Base-by-base conservation (phyloP, 768 basidiomycete species). In the Panaeolus cyanescens region DNA sequence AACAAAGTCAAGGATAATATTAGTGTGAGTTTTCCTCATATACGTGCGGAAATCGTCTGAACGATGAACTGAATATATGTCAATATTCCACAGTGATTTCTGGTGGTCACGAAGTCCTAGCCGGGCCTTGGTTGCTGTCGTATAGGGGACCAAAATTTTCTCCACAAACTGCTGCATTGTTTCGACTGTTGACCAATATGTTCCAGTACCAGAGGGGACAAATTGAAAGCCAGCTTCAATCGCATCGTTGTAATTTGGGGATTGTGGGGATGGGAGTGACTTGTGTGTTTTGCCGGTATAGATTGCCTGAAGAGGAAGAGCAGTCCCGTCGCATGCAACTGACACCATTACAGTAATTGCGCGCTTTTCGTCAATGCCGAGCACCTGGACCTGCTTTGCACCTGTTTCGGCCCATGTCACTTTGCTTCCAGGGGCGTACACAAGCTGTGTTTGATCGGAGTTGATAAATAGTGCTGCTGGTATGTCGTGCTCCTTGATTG, bases 291-390 rank as follows among this genome's bases (percentile, higher is more conserved):
- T 65, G 6, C 78, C 80, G 3, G 54, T 12, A 56, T 70, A 79
- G n/a, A 82, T 72, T 0, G 72, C 68, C 59, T 81, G 80, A 33
- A 79, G 68, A 8, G 76, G 78, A 5, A 81, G 68, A 10, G 75
- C 32, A 0, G 55, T 54, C 0, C 80, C 77, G 45, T 65, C 61
- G 7, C 42, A 62, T 0, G 78, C 70, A 10, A 79, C 60, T 0
- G 70, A 70, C 8, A 75, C 70, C 12, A 78, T 39, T 0, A 80
- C 30, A 0, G 79, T 81, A 54, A 80, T 75, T 17, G 80, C 80
- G 0, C 72, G 67, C 62, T 82, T 82, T 59, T 81, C 79, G 1
- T 79, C 78, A 10, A 58, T 31, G 0, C 80, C 78, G 2, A 72
- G 45, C 1, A 68, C 59, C 0, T 66, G 45, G 2, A 81, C 75